Percentiles rank a stretch among this genome's conserved stretches.
These are phyloP conservation scores for Pyrenula aspistea DNA, from an alignment of 495 filamentous ascomycete genomes.

Conservation along the genomic window DNA sequence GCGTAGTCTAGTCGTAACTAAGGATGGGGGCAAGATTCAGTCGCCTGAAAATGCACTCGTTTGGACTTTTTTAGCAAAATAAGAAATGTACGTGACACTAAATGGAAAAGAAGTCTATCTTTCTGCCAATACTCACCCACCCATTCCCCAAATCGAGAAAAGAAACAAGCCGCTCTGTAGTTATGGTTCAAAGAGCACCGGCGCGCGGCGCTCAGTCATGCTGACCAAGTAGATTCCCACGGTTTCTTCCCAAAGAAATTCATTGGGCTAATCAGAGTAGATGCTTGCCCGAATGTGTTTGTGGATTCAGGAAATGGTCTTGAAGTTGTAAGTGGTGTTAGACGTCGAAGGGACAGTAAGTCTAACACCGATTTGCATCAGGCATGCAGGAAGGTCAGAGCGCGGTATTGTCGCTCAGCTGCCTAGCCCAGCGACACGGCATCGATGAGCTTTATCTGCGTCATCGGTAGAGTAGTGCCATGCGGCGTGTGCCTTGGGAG, in stretches of 20 bases:
- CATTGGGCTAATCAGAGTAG: background rate
- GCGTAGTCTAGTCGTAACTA: background rate
- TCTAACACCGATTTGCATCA: background rate
- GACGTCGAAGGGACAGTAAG: background rate
- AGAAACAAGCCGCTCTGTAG: background rate
- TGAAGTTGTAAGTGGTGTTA: background rate
- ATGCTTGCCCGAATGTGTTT: background rate
- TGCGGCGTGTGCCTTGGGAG: too few species aligned
- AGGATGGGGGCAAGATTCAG: background rate
- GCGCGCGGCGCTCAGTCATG: background rate
- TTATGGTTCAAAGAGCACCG: background rate
- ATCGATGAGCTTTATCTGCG: too few species aligned
- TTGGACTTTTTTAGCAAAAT: background rate
- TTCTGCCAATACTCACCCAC: background rate
- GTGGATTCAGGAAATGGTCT: background rate
- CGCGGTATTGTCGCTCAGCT: too few species aligned
- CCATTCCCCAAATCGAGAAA: background rate
- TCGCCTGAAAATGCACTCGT: background rate
- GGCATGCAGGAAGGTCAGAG: too few species aligned
- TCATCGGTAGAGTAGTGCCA: too few species aligned
- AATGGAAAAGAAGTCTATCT: background rate
- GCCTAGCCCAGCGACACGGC: too few species aligned
- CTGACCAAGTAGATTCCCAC: background rate
- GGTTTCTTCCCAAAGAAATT: background rate
- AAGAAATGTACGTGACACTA: background rate